phyloP scores from a whole-genome alignment of 768 basidiomycete species.

The Tremella yokohamensis region DNA sequence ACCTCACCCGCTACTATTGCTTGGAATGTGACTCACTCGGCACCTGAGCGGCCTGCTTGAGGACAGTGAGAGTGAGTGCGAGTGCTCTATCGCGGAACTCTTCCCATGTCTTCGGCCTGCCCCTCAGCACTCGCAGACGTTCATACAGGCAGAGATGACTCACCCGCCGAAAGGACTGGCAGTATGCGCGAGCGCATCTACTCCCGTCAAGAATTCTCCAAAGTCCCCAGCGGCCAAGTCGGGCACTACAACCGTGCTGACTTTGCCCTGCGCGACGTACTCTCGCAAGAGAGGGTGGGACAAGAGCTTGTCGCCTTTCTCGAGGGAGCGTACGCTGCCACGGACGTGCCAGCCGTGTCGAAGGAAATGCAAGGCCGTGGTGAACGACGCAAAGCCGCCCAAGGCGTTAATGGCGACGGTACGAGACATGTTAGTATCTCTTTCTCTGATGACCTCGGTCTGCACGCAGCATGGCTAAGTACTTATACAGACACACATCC shows the following conservation, averaged over 20 bases:
- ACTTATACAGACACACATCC: too few species aligned
- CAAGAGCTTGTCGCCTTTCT: conserved; percentile 27
- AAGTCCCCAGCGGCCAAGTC: conserved; percentile 39
- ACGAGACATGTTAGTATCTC: too few species aligned
- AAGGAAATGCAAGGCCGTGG: conserved; percentile 39
- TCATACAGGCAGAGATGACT: too few species aligned
- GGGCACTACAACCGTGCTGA: conserved; percentile 36
- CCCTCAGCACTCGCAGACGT: conserved; percentile 13
- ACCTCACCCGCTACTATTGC: background rate
- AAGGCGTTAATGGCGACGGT: conserved; percentile 43
- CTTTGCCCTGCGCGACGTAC: conserved; percentile 22
- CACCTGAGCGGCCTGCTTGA: conserved; percentile 36
- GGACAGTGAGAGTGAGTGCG: conserved; percentile 29
- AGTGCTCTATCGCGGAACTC: conserved; percentile 33
- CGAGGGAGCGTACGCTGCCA: conserved; percentile 38
- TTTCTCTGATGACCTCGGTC: too few species aligned
- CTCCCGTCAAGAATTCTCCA: conserved; percentile 29
- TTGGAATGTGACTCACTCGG: conserved; percentile 14
- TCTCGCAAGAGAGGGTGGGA: conserved; percentile 23
- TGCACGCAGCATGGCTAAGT: too few species aligned
- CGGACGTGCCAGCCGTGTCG: conserved; percentile 39
- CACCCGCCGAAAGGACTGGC: conserved; percentile 22
- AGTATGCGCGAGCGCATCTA: conserved; percentile 33
- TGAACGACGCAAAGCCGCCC: conserved; percentile 38
- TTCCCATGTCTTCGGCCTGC: conserved; percentile 23